These are phyloP conservation scores for Phytophthora quininea DNA, from an alignment of 352 stramenopile species.

Conservation along the genomic window DNA sequence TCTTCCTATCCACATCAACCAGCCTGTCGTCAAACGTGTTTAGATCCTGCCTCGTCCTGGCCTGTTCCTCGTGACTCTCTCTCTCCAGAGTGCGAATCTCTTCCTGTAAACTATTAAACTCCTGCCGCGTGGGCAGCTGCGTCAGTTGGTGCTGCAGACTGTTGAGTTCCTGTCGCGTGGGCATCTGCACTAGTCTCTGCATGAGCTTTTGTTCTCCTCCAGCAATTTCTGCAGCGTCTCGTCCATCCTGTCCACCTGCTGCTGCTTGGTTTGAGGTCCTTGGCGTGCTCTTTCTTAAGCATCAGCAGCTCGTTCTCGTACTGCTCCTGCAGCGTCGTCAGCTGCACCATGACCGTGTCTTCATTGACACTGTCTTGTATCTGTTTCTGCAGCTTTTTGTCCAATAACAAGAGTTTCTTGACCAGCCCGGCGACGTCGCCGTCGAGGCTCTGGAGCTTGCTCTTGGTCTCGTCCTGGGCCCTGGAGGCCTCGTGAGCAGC, in stretches of 20 bases:
- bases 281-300: constrained; percentile 32
- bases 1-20: constrained; percentile 17
- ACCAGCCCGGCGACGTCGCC: constrained; percentile 19
- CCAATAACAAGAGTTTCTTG: constrained; percentile 28
- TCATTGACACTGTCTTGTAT: constrained; percentile 46
- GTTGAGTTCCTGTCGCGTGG: constrained; percentile 22
- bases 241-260: constrained; percentile 20
- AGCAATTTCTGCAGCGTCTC: constrained; percentile 17
- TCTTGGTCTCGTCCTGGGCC: constrained; percentile 9
- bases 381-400: constrained; percentile 33
- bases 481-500: constrained; percentile 15
- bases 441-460: not conserved
- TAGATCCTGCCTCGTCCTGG: constrained; percentile 21
- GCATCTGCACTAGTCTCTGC: constrained; percentile 16
- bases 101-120: constrained; percentile 16
- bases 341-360: constrained; percentile 59
- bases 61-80: constrained; percentile 22
- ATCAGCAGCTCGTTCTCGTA: constrained; percentile 48
- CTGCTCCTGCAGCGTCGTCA: constrained; percentile 56
- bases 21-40: constrained; percentile 26
- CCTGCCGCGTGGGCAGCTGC: constrained; percentile 22
- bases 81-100: constrained; percentile 19
- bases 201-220: constrained; percentile 9
- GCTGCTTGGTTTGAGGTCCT: constrained; percentile 32
- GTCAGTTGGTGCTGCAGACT: constrained; percentile 14